phyloP scores from a whole-genome alignment of 352 stramenopile species.

The Pythium rhizo-oryzae region DNA sequence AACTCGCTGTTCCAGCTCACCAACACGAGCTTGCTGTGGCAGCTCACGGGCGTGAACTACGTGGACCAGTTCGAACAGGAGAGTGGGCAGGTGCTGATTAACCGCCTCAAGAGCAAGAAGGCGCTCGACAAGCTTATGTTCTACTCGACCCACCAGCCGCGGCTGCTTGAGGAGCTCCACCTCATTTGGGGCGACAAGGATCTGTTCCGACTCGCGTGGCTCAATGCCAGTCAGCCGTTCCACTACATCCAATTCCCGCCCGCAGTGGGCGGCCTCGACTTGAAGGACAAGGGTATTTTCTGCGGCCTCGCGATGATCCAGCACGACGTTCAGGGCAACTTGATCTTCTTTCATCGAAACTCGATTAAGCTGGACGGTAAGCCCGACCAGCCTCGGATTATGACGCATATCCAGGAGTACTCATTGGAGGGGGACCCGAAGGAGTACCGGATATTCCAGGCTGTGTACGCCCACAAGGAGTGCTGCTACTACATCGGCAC shows the following conservation, averaged over 20 bases:
- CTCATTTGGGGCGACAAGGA: constrained; percentile 90
- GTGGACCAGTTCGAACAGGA: constrained; percentile 88
- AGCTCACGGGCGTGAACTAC: constrained; percentile 71
- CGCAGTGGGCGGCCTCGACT: constrained; percentile 70
- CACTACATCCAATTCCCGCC: constrained; percentile 78
- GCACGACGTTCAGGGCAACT: constrained; percentile 80
- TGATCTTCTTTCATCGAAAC: constrained; percentile 89
- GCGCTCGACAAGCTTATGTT: constrained; percentile 88
- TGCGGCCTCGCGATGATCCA: constrained; percentile 88
- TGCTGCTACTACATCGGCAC: constrained; percentile 89
- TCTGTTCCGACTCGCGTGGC: constrained; percentile 81
- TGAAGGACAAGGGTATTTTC: constrained; percentile 76
- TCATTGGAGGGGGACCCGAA: constrained; percentile 65
- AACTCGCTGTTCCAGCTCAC: constrained; percentile 86
- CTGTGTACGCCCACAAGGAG: constrained; percentile 79
- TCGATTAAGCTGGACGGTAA: constrained; percentile 82
- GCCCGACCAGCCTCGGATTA: constrained; percentile 66
- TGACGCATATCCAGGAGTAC: constrained; percentile 87
- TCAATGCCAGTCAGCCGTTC: constrained; percentile 76
- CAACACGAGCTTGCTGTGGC: constrained; percentile 74
- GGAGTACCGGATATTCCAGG: constrained; percentile 84
- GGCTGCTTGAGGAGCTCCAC: constrained; percentile 70
- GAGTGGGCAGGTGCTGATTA: constrained; percentile 84
- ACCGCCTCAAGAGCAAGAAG: constrained; percentile 70
- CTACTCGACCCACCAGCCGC: constrained; percentile 75